A percentile compares a stretch with the other conserved stretches of the same genome.
These are phyloP conservation scores for Boechera retrofracta DNA, from an alignment of 345 rosid species.

Conservation along the genomic window DNA sequence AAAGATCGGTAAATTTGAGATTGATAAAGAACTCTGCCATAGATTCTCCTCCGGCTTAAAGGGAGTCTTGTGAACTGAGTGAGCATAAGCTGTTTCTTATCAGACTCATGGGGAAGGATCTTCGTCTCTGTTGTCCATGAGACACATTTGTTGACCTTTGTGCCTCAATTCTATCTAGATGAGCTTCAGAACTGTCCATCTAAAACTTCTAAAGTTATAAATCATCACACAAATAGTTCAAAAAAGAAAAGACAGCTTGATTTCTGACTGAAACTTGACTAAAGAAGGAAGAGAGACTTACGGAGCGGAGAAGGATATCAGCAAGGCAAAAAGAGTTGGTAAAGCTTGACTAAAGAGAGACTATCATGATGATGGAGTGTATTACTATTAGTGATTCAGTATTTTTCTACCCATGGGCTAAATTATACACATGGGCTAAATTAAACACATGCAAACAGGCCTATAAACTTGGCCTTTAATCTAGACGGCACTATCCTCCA, in stretches of 20 bases:
- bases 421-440: too few species aligned
- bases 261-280: too few species aligned
- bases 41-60: neutral
- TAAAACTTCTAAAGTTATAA: neutral
- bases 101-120: neutral
- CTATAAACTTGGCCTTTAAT: neutral
- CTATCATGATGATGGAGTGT: too few species aligned
- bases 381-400: too few species aligned
- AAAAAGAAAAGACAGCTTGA: too few species aligned
- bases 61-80: neutral
- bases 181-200: neutral
- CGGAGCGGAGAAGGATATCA: neutral
- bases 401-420: too few species aligned
- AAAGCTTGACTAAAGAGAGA: too few species aligned
- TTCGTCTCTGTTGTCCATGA: neutral
- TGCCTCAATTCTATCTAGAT: neutral
- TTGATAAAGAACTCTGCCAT: neutral
- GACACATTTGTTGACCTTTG: neutral
- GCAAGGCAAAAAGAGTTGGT: neutral
- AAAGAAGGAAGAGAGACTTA: neutral
- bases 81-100: neutral
- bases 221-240: too few species aligned
- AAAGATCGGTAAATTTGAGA: neutral
- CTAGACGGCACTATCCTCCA: neutral
- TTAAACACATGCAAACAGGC: neutral